A percentile compares a stretch with the other conserved stretches of the same genome.
phyloP scores from a whole-genome alignment of 495 filamentous ascomycete genomes.

The Paragyromitra xinjiangensis region DNA sequence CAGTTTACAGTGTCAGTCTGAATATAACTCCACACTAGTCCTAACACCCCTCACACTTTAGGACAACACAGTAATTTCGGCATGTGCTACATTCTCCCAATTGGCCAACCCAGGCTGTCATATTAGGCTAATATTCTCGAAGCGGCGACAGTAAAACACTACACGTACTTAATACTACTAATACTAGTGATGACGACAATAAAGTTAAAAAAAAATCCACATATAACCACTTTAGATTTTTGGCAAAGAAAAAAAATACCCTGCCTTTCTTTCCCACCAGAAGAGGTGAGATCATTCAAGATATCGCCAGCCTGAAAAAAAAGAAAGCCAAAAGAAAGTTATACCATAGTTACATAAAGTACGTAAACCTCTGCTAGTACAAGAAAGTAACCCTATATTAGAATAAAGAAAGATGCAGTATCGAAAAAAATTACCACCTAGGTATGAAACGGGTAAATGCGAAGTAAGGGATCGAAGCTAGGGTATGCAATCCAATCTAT shows the following conservation, averaged over 20 bases:
- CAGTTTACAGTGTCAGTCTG: too few species aligned
- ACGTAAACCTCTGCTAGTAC: neutral
- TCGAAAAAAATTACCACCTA: constrained; percentile 20
- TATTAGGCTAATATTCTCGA: neutral
- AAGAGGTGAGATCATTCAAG: neutral
- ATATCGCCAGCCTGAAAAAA: constrained; percentile 8
- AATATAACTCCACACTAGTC: too few species aligned
- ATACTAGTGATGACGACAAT: neutral
- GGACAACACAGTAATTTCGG: too few species aligned
- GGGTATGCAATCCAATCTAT: constrained; percentile 14
- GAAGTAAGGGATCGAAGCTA: constrained; percentile 23
- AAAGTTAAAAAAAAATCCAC: neutral
- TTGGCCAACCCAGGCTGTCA: neutral
- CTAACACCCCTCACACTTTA: too few species aligned
- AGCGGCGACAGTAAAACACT: neutral
- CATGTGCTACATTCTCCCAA: too few species aligned
- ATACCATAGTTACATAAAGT: constrained; percentile 7
- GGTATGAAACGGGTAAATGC: constrained; percentile 14
- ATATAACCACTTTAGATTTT: neutral
- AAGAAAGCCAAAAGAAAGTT: constrained; percentile 4
- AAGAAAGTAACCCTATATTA: constrained; percentile 31
- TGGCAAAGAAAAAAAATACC: neutral
- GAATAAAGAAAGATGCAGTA: constrained; percentile 24
- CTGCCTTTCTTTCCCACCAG: neutral
- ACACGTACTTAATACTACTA: neutral